Conservation (phyloP, 148 eudicot genomes). For the Camellia japonica region DNA sequence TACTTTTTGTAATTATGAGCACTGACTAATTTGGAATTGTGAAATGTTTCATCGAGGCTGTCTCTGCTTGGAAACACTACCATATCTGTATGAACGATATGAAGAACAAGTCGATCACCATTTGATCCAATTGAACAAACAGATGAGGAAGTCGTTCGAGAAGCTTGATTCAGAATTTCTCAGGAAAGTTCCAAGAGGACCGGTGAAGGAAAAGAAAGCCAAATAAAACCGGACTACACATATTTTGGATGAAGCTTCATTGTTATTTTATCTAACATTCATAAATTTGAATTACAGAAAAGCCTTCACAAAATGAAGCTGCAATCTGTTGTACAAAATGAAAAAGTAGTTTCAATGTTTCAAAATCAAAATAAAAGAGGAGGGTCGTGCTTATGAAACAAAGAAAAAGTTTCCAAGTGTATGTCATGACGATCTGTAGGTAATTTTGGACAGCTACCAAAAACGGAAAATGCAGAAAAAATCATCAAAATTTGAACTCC, state of each 20-base stretch:
- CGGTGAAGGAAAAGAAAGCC: constrained; percentile 25
- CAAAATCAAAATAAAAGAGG: neutral
- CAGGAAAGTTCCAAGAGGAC: constrained; percentile 52
- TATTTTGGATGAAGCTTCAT: neutral
- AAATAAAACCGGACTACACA: neutral
- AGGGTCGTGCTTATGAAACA: too few species aligned
- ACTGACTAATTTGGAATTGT: neutral
- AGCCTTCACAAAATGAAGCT: neutral
- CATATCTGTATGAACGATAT: constrained; percentile 51
- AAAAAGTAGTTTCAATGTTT: too few species aligned
- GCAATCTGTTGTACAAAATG: neutral
- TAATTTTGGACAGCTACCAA: too few species aligned
- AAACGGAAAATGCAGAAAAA: too few species aligned
- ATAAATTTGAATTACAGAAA: neutral
- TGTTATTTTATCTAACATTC: neutral
- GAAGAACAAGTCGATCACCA: constrained; percentile 50
- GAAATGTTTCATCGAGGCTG: constrained; percentile 20
- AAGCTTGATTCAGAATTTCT: constrained; percentile 37
- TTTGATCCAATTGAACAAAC: constrained; percentile 14
- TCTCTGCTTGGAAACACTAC: constrained; percentile 45
- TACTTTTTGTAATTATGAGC: neutral
- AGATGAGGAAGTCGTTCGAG: constrained; percentile 32
- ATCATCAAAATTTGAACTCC: neutral
- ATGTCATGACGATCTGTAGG: too few species aligned
- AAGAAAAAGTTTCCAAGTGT: too few species aligned